Base-by-base conservation (phyloP, 2,329 filamentous ascomycete species). In the Calonectria crousiana region DNA sequence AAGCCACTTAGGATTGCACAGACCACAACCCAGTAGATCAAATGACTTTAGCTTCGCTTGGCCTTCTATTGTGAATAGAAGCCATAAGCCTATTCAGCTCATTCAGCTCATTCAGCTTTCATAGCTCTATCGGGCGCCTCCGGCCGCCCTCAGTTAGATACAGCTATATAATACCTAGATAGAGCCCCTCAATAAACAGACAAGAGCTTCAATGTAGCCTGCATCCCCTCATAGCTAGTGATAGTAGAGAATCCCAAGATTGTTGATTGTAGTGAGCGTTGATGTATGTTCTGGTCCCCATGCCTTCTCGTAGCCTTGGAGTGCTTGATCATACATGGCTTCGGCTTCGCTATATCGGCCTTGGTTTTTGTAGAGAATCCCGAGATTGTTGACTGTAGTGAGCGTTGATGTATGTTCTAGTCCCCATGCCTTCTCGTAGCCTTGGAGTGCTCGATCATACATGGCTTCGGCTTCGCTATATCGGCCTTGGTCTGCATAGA, bases 331-430 rank as follows among this genome's bases (percentile, higher is more conserved):
- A 14, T 51, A 51, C 23, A 52, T 52, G 8, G 6, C 49, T 28
- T 13, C 13, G 16, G 53, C 30, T 44, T 83, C 76, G 11, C 72
- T 16, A 13, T 79, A 56, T 53, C 76, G 80, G 67, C 78, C 80
- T 69, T 81, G 78, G 26, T 77, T 26, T 6, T 10, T 10, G 65
- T 84, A 85, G 72, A 85, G 76, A 28, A 28, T 10, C 5, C 81
- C 81, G 36, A 86, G 71, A 38, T 81, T 80, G 23, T 80, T 64
- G 65, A 82, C 68, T 60, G 74, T 80, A 3, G 64, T 30, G n/a
- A 82, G 76, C n/a, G 78, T 81, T 8, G 30, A 75, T 47, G 52
- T 70, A n/a, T 75, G 67, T 10, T 73, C 67, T 62, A 73, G 73
- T 30, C 75, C 77, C n/a, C 28, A 52, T 38, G 67, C 64, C 49